Conservation (phyloP, 2,329 filamentous ascomycete species). For the Fusarium secorum region DNA sequence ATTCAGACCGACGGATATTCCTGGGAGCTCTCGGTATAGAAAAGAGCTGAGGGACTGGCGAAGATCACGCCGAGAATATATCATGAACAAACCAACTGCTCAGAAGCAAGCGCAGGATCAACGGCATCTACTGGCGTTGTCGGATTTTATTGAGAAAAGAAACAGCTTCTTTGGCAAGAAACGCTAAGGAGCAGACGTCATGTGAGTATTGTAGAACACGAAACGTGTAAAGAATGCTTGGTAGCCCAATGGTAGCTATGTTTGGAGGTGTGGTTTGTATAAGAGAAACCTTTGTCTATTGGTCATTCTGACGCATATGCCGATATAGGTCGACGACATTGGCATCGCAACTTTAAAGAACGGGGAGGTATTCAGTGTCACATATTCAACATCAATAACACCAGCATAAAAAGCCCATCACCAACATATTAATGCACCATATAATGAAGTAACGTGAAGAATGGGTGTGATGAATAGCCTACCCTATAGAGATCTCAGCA, state of each 20-base stretch:
- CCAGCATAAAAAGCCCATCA: background rate
- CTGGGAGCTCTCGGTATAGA: background rate
- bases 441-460: background rate
- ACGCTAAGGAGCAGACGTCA: background rate
- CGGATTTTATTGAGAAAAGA: background rate
- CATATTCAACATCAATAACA: background rate
- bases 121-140: background rate
- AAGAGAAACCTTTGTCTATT: background rate
- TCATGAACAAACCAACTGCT: background rate
- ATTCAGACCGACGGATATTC: background rate
- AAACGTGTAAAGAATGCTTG: background rate
- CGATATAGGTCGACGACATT: background rate
- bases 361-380: background rate
- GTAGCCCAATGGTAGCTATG: background rate
- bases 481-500: background rate
- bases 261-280: background rate
- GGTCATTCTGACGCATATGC: no score
- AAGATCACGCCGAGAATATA: background rate
- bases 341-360: background rate
- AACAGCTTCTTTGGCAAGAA: background rate
- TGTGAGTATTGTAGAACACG: background rate
- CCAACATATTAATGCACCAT: background rate
- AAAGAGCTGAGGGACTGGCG: background rate
- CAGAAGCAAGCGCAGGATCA: background rate
- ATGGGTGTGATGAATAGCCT: background rate